Percentiles rank a stretch among this genome's conserved stretches.
phyloP scores from a whole-genome alignment of 345 rosid species.

The Streptanthus diversifolius region DNA sequence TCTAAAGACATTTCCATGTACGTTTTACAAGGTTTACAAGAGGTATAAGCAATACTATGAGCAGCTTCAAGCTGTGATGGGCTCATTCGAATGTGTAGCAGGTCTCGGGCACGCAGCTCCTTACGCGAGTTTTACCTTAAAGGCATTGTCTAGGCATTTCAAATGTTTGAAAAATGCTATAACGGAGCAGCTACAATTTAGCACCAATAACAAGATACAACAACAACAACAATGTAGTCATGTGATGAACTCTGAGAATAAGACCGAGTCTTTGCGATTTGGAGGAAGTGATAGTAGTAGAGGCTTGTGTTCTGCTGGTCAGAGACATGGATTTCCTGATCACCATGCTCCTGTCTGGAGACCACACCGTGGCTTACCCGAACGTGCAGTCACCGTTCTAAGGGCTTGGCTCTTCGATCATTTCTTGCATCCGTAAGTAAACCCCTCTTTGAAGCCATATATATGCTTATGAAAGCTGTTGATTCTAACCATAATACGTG shows the following conservation, averaged over 20 bases:
- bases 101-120: constrained; percentile 90
- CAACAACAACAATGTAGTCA: constrained; percentile 33
- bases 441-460: not conserved
- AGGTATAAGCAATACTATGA: constrained; percentile 82
- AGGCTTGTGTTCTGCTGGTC: constrained; percentile 39
- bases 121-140: constrained; percentile 59
- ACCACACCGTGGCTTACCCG: constrained; percentile 87
- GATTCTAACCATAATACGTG: not conserved
- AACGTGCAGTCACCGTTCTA: constrained; percentile 78
- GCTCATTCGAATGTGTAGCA: constrained; percentile 73
- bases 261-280: constrained; percentile 45
- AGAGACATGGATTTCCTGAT: constrained; percentile 45
- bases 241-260: constrained; percentile 34
- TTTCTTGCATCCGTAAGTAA: constrained; percentile 89
- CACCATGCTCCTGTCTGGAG: constrained; percentile 89
- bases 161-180: constrained; percentile 70
- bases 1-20: constrained; percentile 24
- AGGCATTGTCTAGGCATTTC: constrained; percentile 79
- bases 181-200: constrained; percentile 69
- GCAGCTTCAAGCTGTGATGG: constrained; percentile 75
- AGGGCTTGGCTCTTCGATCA: constrained; percentile 89
- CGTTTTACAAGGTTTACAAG: constrained; percentile 52
- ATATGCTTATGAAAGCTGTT: not conserved
- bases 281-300: constrained; percentile 42
- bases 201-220: constrained; percentile 35